Percentiles rank a stretch among this genome's conserved stretches.
Conservation (phyloP, 1,139 yeast species). For the Pneumocystis jirovecii region DNA sequence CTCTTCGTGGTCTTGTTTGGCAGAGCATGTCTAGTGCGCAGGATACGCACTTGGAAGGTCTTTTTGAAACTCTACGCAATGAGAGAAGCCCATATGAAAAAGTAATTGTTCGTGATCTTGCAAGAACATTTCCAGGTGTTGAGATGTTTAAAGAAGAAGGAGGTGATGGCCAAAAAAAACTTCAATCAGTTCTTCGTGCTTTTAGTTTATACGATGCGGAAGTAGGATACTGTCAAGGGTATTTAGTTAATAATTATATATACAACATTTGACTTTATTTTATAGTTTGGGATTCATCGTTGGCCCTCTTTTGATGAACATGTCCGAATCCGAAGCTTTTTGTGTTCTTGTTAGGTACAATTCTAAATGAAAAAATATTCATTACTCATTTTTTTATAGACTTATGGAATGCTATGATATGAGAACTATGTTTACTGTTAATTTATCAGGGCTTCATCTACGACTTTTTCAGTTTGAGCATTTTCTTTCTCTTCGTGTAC, state of each 20-base stretch:
- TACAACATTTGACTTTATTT: not conserved
- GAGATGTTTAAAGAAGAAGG: constrained; percentile 35
- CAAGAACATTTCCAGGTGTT: constrained; percentile 47
- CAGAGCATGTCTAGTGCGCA: constrained; percentile 25
- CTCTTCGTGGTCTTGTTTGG: constrained; percentile 28
- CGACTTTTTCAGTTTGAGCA: constrained; percentile 42
- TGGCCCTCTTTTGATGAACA: constrained; percentile 44
- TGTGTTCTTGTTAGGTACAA: constrained; percentile 34
- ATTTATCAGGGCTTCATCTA: constrained; percentile 40
- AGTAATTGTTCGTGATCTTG: constrained; percentile 48
- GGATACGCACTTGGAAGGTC: constrained; percentile 23
- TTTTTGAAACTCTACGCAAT: constrained; percentile 29
- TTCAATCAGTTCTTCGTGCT: constrained; percentile 48
- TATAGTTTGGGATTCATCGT: constrained; percentile 39
- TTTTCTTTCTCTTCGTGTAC: constrained; percentile 31
- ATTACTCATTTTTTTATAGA: not conserved
- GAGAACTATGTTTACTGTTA: constrained; percentile 43
- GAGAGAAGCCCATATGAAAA: constrained; percentile 34
- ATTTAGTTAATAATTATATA: not conserved
- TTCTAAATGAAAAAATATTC: not conserved
- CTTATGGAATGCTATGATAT: constrained; percentile 51
- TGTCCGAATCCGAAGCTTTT: constrained; percentile 37
- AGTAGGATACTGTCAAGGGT: constrained; percentile 59
- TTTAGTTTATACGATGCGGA: constrained; percentile 54
- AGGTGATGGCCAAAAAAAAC: constrained; percentile 32